Conservation (phyloP, 108 stramenopile species). For the Skeletonema potamos region DNA sequence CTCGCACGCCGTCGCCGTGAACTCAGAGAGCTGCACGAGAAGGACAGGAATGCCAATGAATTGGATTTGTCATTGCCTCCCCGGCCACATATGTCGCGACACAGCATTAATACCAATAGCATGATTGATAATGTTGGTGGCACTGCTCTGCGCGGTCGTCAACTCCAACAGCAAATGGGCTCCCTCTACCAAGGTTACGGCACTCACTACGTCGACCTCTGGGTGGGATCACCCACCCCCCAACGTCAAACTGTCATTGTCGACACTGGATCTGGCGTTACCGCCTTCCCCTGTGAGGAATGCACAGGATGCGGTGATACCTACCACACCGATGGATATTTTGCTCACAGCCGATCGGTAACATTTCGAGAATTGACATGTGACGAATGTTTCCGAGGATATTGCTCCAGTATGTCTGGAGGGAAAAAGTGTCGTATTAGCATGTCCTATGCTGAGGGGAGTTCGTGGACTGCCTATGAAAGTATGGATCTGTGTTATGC, state of each 20-base stretch:
- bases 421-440: constrained; percentile 43
- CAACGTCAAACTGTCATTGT: constrained; percentile 97
- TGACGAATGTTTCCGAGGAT: constrained; percentile 30
- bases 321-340: constrained; percentile 69
- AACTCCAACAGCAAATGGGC: constrained; percentile 48
- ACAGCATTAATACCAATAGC: not conserved
- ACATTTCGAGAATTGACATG: constrained; percentile 36
- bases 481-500: constrained; percentile 64
- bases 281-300: constrained; percentile 93
- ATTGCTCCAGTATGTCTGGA: constrained; percentile 20
- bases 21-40: constrained; percentile 10
- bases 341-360: not conserved
- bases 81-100: constrained; percentile 28
- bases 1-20: constrained; percentile 33
- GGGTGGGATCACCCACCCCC: constrained; percentile 89
- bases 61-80: constrained; percentile 16
- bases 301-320: constrained; percentile 78
- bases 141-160: not conserved
- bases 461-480: constrained; percentile 76
- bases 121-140: not conserved
- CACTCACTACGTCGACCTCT: constrained; percentile 94
- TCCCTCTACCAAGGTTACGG: constrained; percentile 77
- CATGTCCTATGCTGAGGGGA: constrained; percentile 78
- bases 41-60: not conserved
- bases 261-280: constrained; percentile 91